Conservation (phyloP, 371 early-diverging fungal genomes). For the Cokeromyces recurvatus region DNA sequence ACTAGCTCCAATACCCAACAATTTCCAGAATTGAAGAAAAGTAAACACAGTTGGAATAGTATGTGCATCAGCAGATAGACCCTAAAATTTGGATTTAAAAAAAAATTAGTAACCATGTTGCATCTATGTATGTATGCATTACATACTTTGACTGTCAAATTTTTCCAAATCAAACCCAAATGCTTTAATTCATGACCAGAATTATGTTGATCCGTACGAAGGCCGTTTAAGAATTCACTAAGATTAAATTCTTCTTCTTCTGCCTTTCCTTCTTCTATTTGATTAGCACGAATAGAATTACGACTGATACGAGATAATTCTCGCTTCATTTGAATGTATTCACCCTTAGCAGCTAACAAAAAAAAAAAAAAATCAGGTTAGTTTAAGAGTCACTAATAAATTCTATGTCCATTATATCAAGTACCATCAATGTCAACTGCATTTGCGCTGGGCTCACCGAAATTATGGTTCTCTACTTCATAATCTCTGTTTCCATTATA, state of each 20-base stretch:
- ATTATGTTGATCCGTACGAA: slow-evolving; percentile 8
- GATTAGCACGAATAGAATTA: slow-evolving; percentile 5
- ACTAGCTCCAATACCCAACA: slow-evolving; percentile 17
- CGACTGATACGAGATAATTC: slow-evolving; percentile 33
- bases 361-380: background rate
- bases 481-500: no score
- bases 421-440: slow-evolving; percentile 14
- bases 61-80: slow-evolving; percentile 31
- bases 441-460: background rate
- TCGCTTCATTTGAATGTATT: slow-evolving; percentile 29
- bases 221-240: slow-evolving; percentile 26
- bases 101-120: background rate
- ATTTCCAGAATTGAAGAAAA: slow-evolving; percentile 19
- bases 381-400: no score
- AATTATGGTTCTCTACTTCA: no score
- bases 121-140: no score
- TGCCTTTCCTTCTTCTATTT: slow-evolving; percentile 24
- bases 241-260: slow-evolving; percentile 28
- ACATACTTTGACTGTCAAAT: slow-evolving; percentile 34
- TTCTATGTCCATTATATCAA: background rate
- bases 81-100: slow-evolving; percentile 11
- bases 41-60: slow-evolving; percentile 16
- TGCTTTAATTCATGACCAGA: slow-evolving; percentile 36
- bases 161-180: slow-evolving; percentile 41
- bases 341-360: slow-evolving; percentile 26